phyloP scores from a whole-genome alignment of 805 yeast species.

The Debaryomyces prosopidis region DNA sequence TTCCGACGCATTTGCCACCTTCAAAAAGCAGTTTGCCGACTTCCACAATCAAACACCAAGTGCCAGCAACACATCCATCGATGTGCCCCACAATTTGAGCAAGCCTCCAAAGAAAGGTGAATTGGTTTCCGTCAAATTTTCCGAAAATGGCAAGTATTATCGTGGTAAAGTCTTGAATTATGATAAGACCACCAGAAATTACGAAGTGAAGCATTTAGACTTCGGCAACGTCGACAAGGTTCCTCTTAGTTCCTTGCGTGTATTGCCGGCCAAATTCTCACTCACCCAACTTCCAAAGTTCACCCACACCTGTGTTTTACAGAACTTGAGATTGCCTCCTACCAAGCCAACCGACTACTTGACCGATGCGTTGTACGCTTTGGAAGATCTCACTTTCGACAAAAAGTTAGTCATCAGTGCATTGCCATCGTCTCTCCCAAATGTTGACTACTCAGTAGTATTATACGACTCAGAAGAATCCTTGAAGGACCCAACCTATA shows the following conservation, averaged over 20 bases:
- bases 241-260: conserved; percentile 44
- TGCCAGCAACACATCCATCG: conserved; percentile 36
- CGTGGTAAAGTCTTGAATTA: conserved; percentile 54
- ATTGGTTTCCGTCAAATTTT: conserved; percentile 52
- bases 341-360: conserved; percentile 53
- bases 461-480: conserved; percentile 59
- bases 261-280: conserved; percentile 53
- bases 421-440: conserved; percentile 37
- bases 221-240: conserved; percentile 57
- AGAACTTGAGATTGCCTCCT: conserved; percentile 60
- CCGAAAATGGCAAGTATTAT: conserved; percentile 54
- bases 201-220: conserved; percentile 59
- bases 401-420: conserved; percentile 57
- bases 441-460: conserved; percentile 50
- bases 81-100: conserved; percentile 38
- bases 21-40: conserved; percentile 49
- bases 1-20: conserved; percentile 35
- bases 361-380: conserved; percentile 51
- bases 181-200: conserved; percentile 45
- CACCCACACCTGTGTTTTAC: conserved; percentile 55
- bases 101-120: conserved; percentile 56
- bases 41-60: conserved; percentile 41
- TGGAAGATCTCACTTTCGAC: conserved; percentile 55
- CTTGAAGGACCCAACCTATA: conserved; percentile 52
- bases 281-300: conserved; percentile 45